Conservation (phyloP, 2,329 filamentous ascomycete species). For the Lecanoromycetidae sp. region DNA sequence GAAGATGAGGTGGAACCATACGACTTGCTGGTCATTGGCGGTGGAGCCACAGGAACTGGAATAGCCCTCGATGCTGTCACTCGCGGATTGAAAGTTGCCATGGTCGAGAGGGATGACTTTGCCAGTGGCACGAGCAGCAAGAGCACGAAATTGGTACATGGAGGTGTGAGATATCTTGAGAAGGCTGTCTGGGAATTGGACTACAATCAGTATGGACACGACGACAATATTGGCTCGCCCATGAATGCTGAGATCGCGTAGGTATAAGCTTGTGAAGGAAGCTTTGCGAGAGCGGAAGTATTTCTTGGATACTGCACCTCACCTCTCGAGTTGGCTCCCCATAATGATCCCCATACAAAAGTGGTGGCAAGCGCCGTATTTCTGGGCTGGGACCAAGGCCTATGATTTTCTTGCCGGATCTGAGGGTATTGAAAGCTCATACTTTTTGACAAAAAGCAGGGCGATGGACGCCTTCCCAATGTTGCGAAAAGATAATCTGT, state of each 20-base stretch:
- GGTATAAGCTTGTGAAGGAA: constrained; percentile 62
- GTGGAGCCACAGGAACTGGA: constrained; percentile 65
- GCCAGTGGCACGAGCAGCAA: constrained; percentile 72
- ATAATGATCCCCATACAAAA: constrained; percentile 73
- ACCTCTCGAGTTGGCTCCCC: constrained; percentile 67
- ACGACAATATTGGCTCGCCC: not conserved
- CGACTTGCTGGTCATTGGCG: constrained; percentile 67
- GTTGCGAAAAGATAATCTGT: constrained; percentile 65
- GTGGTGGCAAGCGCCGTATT: constrained; percentile 73
- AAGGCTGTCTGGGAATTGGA: constrained; percentile 79
- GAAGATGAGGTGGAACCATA: constrained; percentile 44
- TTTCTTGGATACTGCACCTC: constrained; percentile 70
- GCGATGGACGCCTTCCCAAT: constrained; percentile 80
- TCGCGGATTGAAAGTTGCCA: constrained; percentile 63
- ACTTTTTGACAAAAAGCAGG: constrained; percentile 77
- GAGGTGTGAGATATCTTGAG: constrained; percentile 72
- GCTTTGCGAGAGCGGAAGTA: constrained; percentile 72
- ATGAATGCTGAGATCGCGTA: constrained; percentile 12
- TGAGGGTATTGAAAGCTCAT: constrained; percentile 79
- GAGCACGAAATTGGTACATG: constrained; percentile 77
- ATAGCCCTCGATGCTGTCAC: constrained; percentile 73
- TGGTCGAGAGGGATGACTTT: constrained; percentile 76
- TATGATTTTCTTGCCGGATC: constrained; percentile 78
- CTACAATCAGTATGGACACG: constrained; percentile 53
- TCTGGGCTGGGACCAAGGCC: constrained; percentile 60